phyloP scores from a whole-genome alignment of 2,329 filamentous ascomycete species.

The Trichoderma brevicompactum region DNA sequence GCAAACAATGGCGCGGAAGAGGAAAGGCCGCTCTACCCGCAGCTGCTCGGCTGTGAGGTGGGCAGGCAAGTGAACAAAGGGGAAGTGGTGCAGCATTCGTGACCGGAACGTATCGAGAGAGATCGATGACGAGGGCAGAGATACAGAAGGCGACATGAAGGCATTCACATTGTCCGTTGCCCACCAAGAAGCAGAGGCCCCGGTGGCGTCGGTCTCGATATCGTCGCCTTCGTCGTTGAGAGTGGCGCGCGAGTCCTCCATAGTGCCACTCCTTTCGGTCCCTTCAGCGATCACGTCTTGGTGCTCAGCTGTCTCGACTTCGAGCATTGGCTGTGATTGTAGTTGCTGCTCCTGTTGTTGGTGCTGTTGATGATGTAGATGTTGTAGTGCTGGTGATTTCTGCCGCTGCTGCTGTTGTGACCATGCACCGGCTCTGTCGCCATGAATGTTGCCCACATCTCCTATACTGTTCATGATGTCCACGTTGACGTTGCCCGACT shows the following conservation, averaged over 20 bases:
- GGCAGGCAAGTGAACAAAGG: background rate
- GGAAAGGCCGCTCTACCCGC: background rate
- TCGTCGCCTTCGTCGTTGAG: background rate
- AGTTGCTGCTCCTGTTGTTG: background rate
- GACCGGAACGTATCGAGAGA: background rate
- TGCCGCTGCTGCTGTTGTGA: background rate
- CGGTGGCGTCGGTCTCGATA: background rate
- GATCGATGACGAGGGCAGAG: background rate
- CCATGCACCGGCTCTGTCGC: background rate
- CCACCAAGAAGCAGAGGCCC: background rate
- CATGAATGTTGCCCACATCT: background rate
- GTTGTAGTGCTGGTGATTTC: background rate
- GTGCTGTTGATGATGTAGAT: background rate
- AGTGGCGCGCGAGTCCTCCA: background rate
- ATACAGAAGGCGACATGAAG: background rate
- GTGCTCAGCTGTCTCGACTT: background rate
- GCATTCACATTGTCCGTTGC: background rate
- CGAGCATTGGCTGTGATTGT: background rate
- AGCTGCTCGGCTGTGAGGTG: background rate
- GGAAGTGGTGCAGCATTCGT: background rate
- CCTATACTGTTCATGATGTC: background rate
- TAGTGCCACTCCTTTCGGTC: background rate
- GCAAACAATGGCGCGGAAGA: background rate
- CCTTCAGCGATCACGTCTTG: background rate
- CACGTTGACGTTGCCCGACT: background rate